Percentiles rank a stretch among this genome's conserved stretches.
These are phyloP conservation scores for Oleoguttula mirabilis DNA, from an alignment of 495 filamentous ascomycete genomes.

Conservation along the genomic window DNA sequence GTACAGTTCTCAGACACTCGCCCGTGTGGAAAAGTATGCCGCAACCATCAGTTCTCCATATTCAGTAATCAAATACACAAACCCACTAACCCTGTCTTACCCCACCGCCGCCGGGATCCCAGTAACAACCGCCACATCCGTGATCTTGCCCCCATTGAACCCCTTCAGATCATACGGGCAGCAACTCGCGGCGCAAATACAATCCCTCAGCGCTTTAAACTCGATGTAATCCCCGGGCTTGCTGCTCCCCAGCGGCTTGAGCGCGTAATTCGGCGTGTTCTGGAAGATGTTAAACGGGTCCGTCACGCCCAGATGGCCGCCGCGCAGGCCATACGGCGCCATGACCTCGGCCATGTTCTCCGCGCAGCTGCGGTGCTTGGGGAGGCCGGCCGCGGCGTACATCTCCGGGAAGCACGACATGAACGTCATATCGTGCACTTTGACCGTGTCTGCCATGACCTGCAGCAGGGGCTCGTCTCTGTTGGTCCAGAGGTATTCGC, in stretches of 20 bases:
- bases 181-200: constrained; percentile 27
- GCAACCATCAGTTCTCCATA: too few species aligned
- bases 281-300: constrained; percentile 30
- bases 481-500: constrained; percentile 31
- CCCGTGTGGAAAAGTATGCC: too few species aligned
- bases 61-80: too few species aligned
- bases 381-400: constrained; percentile 25
- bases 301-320: constrained; percentile 24
- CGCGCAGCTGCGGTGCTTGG: constrained; percentile 28
- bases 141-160: constrained; percentile 31
- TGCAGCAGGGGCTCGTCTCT: constrained; percentile 25
- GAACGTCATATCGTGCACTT: constrained; percentile 30
- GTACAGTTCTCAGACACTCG: too few species aligned
- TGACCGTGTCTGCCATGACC: constrained; percentile 9
- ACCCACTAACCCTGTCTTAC: too few species aligned
- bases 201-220: constrained; percentile 30
- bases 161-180: constrained; percentile 33
- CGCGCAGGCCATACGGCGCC: constrained; percentile 22
- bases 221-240: constrained; percentile 31
- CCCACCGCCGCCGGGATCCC: constrained; percentile 2
- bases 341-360: constrained; percentile 30
- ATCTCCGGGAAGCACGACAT: constrained; percentile 32
- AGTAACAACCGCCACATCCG: constrained; percentile 30
- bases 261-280: constrained; percentile 31
- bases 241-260: constrained; percentile 28